Percentiles rank a stretch among this genome's conserved stretches.
Evolutionary conservation across 139 green algal species (phyloP).

Genomic region (Trebouxia sp.): DNA sequence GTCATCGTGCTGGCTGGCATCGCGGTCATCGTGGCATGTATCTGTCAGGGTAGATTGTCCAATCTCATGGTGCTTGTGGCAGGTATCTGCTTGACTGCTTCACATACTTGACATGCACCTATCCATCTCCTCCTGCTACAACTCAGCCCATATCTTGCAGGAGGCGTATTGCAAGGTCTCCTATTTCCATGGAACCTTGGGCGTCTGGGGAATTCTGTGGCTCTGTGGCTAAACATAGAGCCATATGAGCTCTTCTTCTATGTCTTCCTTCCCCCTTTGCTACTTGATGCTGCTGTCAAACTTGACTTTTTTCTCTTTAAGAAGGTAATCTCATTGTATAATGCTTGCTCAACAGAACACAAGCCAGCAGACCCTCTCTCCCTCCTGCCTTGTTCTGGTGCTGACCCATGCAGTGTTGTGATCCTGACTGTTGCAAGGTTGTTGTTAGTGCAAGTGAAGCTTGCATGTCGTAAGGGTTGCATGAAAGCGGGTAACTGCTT

Average conservation of each 20-base stretch:
- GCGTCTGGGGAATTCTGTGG: slow-evolving; percentile 71
- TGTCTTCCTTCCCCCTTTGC: slow-evolving; percentile 79
- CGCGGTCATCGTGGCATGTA: slow-evolving; percentile 34
- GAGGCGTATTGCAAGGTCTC: slow-evolving; percentile 46
- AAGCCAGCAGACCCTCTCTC: too few relatives aligned
- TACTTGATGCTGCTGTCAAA: slow-evolving; percentile 60
- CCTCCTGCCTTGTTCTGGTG: too few relatives aligned
- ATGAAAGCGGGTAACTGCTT: too few relatives aligned
- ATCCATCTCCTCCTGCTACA: not conserved
- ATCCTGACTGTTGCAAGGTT: too few relatives aligned
- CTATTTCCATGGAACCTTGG: slow-evolving; percentile 60
- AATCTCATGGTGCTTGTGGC: slow-evolving; percentile 45
- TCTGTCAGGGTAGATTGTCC: slow-evolving; percentile 49
- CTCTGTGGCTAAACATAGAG: slow-evolving; percentile 78
- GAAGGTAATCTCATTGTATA: slow-evolving; percentile 51
- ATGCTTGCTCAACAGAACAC: too few relatives aligned
- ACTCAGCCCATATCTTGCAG: slow-evolving; percentile 27
- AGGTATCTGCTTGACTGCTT: not conserved
- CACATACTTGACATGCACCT: not conserved
- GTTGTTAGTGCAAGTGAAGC: too few relatives aligned
- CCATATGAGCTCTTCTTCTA: slow-evolving; percentile 80
- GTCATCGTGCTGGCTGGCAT: slow-evolving; percentile 45
- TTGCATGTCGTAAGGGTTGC: too few relatives aligned
- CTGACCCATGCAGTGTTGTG: too few relatives aligned
- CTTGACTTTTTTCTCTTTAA: slow-evolving; percentile 89